phyloP scores from a whole-genome alignment of 495 filamentous ascomycete genomes.

The Pyrenula aspistea region DNA sequence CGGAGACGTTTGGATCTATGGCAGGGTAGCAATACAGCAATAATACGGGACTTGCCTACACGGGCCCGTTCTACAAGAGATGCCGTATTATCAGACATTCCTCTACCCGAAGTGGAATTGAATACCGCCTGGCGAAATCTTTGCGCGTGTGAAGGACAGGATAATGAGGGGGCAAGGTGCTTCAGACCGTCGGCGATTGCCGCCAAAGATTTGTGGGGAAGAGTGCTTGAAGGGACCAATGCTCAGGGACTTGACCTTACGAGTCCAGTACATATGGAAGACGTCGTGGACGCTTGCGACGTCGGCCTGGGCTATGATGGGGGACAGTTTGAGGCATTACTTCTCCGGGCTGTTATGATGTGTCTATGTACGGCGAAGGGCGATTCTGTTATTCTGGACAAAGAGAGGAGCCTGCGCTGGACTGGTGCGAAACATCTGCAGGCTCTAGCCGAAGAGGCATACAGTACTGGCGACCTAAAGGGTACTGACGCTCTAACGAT shows the following conservation, averaged over 20 bases:
- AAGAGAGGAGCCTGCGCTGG: slow-evolving; percentile 29
- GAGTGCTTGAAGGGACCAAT: slow-evolving; percentile 29
- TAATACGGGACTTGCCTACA: slow-evolving; percentile 1
- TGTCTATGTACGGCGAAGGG: slow-evolving; percentile 18
- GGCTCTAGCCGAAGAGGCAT: slow-evolving; percentile 25
- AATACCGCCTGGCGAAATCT: slow-evolving; percentile 32
- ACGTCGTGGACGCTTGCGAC: slow-evolving; percentile 33
- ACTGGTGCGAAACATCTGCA: slow-evolving; percentile 41
- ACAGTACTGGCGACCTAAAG: slow-evolving; percentile 21
- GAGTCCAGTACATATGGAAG: slow-evolving; percentile 32
- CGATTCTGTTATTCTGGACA: slow-evolving; percentile 26
- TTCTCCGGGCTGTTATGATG: slow-evolving; percentile 22
- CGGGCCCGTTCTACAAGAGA: slow-evolving; percentile 6
- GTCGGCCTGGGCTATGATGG: slow-evolving; percentile 22
- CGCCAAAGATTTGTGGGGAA: slow-evolving; percentile 33
- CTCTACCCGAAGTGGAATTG: slow-evolving; percentile 32
- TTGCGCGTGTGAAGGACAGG: slow-evolving; percentile 32
- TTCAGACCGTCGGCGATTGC: slow-evolving; percentile 30
- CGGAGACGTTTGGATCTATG: slow-evolving; percentile 13
- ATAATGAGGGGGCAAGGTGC: slow-evolving; percentile 7
- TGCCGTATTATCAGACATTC: slow-evolving; percentile 27
- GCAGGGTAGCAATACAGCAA: slow-evolving; percentile 8
- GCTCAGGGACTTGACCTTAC: slow-evolving; percentile 31
- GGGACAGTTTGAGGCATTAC: slow-evolving; percentile 29
- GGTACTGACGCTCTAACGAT: slow-evolving; percentile 10